Evolutionary conservation across 116 monocot species (phyloP).

Genomic region (Zostera marina): DNA sequence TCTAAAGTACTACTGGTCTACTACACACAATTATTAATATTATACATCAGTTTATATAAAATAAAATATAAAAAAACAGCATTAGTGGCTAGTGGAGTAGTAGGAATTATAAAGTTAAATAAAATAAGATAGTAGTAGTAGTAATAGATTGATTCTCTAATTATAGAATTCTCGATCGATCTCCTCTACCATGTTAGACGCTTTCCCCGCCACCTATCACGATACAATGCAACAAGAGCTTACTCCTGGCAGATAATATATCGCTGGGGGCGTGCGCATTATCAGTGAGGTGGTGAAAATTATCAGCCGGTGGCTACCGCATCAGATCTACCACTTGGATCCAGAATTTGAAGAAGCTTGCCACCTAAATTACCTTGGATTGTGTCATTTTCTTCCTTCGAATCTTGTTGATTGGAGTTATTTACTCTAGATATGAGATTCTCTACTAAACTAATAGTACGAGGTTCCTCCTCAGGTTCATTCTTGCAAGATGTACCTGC

Average conservation of each 20-base stretch:
- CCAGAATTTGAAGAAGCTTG: slow-evolving; percentile 19
- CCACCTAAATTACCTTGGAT: neutral
- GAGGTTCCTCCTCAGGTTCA: neutral
- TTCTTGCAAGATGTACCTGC: neutral
- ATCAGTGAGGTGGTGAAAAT: neutral
- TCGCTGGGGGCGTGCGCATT: neutral
- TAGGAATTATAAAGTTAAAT: too few relatives aligned
- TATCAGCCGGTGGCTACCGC: slow-evolving; percentile 11
- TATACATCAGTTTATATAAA: too few relatives aligned
- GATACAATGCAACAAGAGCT: slow-evolving; percentile 1
- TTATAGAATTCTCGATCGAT: too few relatives aligned
- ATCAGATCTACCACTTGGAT: slow-evolving; percentile 9
- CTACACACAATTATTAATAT: too few relatives aligned
- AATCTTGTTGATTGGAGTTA: neutral
- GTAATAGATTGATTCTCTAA: too few relatives aligned
- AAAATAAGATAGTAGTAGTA: too few relatives aligned
- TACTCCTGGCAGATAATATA: slow-evolving; percentile 7
- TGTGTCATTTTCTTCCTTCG: slow-evolving; percentile 1
- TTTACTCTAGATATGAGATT: slow-evolving; percentile 12
- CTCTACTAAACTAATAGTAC: neutral
- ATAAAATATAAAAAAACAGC: too few relatives aligned
- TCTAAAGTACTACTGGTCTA: too few relatives aligned
- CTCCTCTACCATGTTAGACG: too few relatives aligned
- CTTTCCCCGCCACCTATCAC: neutral
- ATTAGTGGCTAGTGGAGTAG: too few relatives aligned